Percentiles rank a stretch among this genome's conserved stretches.
These are phyloP conservation scores for Dryas integrifolia DNA, from an alignment of 331 rosid species.

Conservation along the genomic window DNA sequence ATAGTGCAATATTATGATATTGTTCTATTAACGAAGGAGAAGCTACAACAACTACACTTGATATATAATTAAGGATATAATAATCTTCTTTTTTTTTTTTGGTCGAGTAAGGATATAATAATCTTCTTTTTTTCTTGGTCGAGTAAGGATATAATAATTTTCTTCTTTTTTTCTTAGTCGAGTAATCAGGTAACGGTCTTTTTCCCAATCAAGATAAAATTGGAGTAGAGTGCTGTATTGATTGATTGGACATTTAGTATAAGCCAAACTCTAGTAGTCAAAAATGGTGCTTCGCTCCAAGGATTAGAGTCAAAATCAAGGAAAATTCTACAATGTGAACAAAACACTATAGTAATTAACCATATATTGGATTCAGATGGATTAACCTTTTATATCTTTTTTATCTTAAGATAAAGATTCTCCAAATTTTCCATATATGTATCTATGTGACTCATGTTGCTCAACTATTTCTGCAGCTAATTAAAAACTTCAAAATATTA, in stretches of 20 bases:
- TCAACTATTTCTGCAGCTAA: too few relatives aligned
- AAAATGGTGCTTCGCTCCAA: constrained; percentile 9
- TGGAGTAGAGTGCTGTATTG: constrained; percentile 7
- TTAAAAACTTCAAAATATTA: too few relatives aligned
- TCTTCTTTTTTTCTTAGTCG: too few relatives aligned
- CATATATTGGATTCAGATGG: too few relatives aligned
- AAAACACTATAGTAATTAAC: too few relatives aligned
- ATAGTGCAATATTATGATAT: neutral
- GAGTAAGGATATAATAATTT: too few relatives aligned
- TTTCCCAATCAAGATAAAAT: constrained; percentile 30
- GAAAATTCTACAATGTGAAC: too few relatives aligned
- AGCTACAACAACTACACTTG: neutral
- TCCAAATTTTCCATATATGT: too few relatives aligned
- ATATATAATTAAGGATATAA: neutral
- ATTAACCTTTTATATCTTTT: too few relatives aligned
- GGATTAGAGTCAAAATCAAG: neutral
- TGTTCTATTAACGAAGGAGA: neutral
- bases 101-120: neutral
- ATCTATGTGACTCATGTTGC: too few relatives aligned
- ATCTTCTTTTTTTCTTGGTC: too few relatives aligned
- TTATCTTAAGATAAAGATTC: too few relatives aligned
- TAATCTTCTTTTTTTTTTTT: neutral
- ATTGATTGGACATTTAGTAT: neutral
- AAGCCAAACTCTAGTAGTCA: neutral
- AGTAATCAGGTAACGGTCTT: constrained; percentile 8